Evolutionary conservation across 164 flowering plant genomes (phyloP), one percentile per base, ranked within the genome.

Genomic region (Kingdonia uniflora): DNA sequence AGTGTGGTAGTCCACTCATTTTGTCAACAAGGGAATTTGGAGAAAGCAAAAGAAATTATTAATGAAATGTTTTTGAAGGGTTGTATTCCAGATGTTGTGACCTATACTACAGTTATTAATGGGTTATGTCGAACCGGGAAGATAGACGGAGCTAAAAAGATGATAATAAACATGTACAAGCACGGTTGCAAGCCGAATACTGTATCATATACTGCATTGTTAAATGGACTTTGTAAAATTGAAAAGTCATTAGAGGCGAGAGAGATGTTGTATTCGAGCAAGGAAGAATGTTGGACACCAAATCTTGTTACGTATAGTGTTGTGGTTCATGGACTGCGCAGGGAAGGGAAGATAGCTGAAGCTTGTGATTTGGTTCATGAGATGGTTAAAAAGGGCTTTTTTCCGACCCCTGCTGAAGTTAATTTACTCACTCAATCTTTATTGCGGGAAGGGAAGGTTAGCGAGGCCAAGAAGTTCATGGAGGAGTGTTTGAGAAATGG

Each of bases 241-340:
- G 96, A 95, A 41, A 85, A 71, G 13, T 81, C 95, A 16, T 67
- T 49, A 11, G 91, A 85, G 66, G 98, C 98, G 20, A 79, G 83
- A 62, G 80, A 81, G 64, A 82, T 85, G 87, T 63, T 92, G 71
- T 69, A 73, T 39, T 55, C 51, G 54, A 78, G 95, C 56, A 91
- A 82, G 56, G 87, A 79, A 58, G 77, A 84, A 4, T 84, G 80
- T 85, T 92, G 96, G 98, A 76, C 66, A 14, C 98, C 98, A 16
- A 86, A 85, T 76, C 82, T 82, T 37, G 85, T 85, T 38, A 82
- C 94, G 16, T 88, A 82, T 42, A 76, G 96, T 60, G 94, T 73
- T 47, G 69, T 92, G 45, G 72, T 92, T 76, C 95, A 88, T 72
- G 98, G 98, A 58, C 66, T 85, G 54, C 85, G 85, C 14, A 78